Evolutionary conservation across 148 eudicot genomes (phyloP).

Genomic region (Rhododendron kiyosumense): DNA sequence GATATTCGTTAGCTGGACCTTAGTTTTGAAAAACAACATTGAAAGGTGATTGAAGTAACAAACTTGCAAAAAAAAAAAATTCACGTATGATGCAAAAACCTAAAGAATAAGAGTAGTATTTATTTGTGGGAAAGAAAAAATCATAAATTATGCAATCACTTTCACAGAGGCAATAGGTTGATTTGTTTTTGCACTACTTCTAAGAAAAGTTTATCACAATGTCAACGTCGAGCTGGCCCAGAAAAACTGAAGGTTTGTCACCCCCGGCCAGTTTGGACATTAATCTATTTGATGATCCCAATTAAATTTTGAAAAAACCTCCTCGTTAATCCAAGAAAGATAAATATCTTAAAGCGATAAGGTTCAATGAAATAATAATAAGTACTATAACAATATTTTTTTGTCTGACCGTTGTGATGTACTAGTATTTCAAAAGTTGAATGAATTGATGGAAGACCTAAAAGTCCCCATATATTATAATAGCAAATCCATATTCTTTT

Average conservation of each 20-base stretch:
- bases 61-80: neutral
- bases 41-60: neutral
- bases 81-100: neutral
- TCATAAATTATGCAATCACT: neutral
- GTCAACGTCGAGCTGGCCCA: conserved; percentile 1
- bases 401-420: neutral
- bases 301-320: neutral
- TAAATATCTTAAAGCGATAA: neutral
- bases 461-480: neutral
- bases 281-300: neutral
- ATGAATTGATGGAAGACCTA: neutral
- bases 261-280: neutral
- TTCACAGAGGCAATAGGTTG: neutral
- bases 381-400: no score
- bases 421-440: neutral
- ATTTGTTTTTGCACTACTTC: neutral
- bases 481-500: neutral
- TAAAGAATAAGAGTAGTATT: neutral
- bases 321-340: neutral
- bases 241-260: neutral
- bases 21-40: neutral
- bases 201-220: neutral
- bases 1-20: neutral
- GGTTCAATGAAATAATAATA: neutral
- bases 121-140: neutral